Percentiles rank a stretch among this genome's conserved stretches.
Evolutionary conservation across 768 basidiomycete genomes (phyloP).

Genomic region (Kwoniella shandongensis): DNA sequence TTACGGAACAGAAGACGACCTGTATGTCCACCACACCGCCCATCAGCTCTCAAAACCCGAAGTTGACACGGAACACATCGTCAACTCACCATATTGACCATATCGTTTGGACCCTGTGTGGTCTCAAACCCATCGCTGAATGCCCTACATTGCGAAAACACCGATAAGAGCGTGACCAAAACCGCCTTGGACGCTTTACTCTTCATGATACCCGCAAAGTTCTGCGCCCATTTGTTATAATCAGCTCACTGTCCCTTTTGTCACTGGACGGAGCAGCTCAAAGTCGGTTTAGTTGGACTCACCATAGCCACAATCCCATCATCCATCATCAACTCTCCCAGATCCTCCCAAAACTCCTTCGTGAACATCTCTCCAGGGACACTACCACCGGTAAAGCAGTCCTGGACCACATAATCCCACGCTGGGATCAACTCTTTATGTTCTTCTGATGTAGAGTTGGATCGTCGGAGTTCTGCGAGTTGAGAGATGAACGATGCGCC

Average conservation of each 20-base stretch:
- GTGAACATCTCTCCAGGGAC: slow-evolving; percentile 85
- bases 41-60: not conserved
- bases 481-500: slow-evolving; percentile 68
- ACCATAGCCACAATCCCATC: slow-evolving; percentile 82
- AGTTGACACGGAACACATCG: not conserved
- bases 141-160: slow-evolving; percentile 75
- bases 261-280: not conserved
- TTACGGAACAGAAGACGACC: slow-evolving; percentile 78
- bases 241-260: not conserved
- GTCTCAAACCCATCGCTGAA: slow-evolving; percentile 70
- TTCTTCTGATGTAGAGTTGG: slow-evolving; percentile 1
- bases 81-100: slow-evolving; percentile 69
- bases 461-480: slow-evolving; percentile 51
- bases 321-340: slow-evolving; percentile 64
- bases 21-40: slow-evolving; percentile 41
- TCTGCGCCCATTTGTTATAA: slow-evolving; percentile 6
- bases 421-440: slow-evolving; percentile 7
- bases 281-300: slow-evolving; percentile 42
- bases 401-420: slow-evolving; percentile 73
- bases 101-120: slow-evolving; percentile 57
- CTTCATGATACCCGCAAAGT: slow-evolving; percentile 68
- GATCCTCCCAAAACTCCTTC: slow-evolving; percentile 73
- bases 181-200: slow-evolving; percentile 68
- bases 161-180: slow-evolving; percentile 65
- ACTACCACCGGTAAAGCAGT: slow-evolving; percentile 92